Evolutionary conservation across 2,329 filamentous ascomycete genomes (phyloP).

Genomic region (Exophiala sideris): DNA sequence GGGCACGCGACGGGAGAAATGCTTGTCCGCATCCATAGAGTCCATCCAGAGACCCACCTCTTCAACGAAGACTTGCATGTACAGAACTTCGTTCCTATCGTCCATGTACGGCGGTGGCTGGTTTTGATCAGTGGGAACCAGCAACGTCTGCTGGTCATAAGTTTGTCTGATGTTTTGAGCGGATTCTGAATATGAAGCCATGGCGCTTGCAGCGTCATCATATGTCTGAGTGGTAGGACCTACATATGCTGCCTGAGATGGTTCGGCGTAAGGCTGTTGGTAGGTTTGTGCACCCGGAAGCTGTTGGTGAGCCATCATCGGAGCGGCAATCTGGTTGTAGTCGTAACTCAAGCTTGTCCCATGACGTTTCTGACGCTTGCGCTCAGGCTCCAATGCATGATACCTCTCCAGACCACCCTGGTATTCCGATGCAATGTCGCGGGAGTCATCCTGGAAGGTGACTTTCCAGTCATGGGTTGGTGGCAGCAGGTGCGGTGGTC

Average conservation of each 20-base stretch:
- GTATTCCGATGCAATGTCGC: conserved; percentile 87
- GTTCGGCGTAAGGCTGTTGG: conserved; percentile 39
- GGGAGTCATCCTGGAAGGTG: conserved; percentile 82
- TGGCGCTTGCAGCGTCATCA: conserved; percentile 31
- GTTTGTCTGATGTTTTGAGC: conserved; percentile 30
- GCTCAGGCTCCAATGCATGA: conserved; percentile 50
- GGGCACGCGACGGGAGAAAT: conserved; percentile 81
- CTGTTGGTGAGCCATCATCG: conserved; percentile 44
- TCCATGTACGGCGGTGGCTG: conserved; percentile 59
- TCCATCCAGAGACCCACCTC: conserved; percentile 95
- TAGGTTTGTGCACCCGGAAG: conserved; percentile 38
- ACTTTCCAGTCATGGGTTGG: conserved; percentile 67
- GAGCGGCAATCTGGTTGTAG: conserved; percentile 33
- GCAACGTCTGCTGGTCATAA: conserved; percentile 20
- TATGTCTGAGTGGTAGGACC: conserved; percentile 35
- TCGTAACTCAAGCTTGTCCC: conserved; percentile 30
- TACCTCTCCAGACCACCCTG: conserved; percentile 74
- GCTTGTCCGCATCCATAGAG: conserved; percentile 77
- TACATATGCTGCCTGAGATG: conserved; percentile 40
- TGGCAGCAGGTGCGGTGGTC: conserved; percentile 56
- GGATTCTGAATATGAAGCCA: conserved; percentile 32
- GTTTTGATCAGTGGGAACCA: conserved; percentile 28
- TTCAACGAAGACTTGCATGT: conserved; percentile 89
- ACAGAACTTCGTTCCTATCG: conserved; percentile 73
- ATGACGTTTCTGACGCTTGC: conserved; percentile 28